Percentiles rank a stretch among this genome's conserved stretches.
These are phyloP conservation scores for Candida xiaguanensis DNA, from an alignment of 805 yeast genomes.

Conservation along the genomic window DNA sequence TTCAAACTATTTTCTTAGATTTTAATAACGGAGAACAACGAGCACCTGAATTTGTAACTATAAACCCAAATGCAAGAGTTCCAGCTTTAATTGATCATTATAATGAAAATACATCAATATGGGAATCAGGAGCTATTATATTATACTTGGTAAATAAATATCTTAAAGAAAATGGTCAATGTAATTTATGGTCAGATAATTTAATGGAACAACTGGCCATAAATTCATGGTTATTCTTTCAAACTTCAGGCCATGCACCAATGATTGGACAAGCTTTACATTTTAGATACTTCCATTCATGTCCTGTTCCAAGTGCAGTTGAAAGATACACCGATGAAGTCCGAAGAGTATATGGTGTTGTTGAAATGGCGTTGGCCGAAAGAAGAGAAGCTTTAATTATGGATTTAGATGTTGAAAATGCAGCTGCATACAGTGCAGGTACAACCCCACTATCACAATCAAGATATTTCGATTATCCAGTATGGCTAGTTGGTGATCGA, in stretches of 20 bases:
- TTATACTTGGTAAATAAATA: slow-evolving; percentile 73
- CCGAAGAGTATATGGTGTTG: slow-evolving; percentile 86
- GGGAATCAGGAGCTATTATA: slow-evolving; percentile 95
- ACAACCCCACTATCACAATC: slow-evolving; percentile 83
- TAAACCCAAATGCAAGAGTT: slow-evolving; percentile 93
- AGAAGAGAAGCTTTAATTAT: slow-evolving; percentile 83
- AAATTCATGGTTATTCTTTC: slow-evolving; percentile 87
- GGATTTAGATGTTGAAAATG: slow-evolving; percentile 85
- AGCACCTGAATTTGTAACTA: slow-evolving; percentile 88
- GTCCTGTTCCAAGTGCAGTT: slow-evolving; percentile 81
- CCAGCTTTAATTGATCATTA: slow-evolving; percentile 92
- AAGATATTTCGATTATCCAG: slow-evolving; percentile 86
- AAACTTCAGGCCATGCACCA: slow-evolving; percentile 97
- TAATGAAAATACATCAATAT: slow-evolving; percentile 72
- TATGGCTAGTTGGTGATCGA: slow-evolving; percentile 88
- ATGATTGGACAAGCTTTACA: slow-evolving; percentile 97
- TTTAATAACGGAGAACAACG: slow-evolving; percentile 88
- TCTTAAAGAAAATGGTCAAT: slow-evolving; percentile 58
- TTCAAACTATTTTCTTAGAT: slow-evolving; percentile 79
- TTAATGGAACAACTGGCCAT: slow-evolving; percentile 79
- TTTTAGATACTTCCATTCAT: slow-evolving; percentile 85
- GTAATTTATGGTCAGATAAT: slow-evolving; percentile 78
- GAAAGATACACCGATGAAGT: slow-evolving; percentile 91
- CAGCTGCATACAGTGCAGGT: slow-evolving; percentile 83
- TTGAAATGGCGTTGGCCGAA: slow-evolving; percentile 93